Evolutionary conservation across 352 stramenopile genomes (phyloP).

Genomic region (Blastocystis sp.): DNA sequence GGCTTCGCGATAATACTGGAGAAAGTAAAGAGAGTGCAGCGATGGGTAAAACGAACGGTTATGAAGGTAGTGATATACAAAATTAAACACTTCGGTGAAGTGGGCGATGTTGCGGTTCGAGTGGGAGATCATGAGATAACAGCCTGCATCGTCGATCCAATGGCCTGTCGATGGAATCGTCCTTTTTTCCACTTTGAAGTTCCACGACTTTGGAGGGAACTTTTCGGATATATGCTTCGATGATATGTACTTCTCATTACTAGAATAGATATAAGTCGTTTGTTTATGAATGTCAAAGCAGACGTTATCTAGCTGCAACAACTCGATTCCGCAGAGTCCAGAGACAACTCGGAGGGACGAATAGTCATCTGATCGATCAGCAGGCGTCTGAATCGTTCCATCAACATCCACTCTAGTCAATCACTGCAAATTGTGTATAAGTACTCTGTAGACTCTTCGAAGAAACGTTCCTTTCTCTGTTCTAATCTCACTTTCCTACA

Average conservation of each 20-base stretch:
- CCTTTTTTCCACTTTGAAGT: not conserved
- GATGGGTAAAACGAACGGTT: not conserved
- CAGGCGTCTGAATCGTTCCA: not conserved
- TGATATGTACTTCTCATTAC: not conserved
- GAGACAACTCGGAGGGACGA: not conserved
- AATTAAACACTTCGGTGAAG: conserved; percentile 55
- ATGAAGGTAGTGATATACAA: conserved; percentile 44
- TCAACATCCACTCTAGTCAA: not conserved
- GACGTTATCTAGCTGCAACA: conserved; percentile 2
- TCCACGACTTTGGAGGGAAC: conserved; percentile 18
- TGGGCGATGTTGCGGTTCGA: conserved; percentile 46
- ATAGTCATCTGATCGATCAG: not conserved
- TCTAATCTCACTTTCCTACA: not conserved
- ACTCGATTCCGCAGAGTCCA: not conserved
- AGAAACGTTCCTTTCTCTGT: not conserved
- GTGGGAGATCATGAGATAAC: conserved; percentile 16
- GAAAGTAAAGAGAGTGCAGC: not conserved
- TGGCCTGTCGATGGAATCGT: not conserved
- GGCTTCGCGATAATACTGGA: not conserved
- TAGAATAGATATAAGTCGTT: not conserved
- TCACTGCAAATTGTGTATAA: not conserved
- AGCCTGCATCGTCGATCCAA: not conserved
- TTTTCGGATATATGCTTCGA: conserved; percentile 8
- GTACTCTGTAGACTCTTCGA: not conserved
- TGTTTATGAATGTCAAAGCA: conserved; percentile 6